Base-by-base conservation (phyloP, 176 grass and related monocot genomes). In the Musa acuminata region DNA sequence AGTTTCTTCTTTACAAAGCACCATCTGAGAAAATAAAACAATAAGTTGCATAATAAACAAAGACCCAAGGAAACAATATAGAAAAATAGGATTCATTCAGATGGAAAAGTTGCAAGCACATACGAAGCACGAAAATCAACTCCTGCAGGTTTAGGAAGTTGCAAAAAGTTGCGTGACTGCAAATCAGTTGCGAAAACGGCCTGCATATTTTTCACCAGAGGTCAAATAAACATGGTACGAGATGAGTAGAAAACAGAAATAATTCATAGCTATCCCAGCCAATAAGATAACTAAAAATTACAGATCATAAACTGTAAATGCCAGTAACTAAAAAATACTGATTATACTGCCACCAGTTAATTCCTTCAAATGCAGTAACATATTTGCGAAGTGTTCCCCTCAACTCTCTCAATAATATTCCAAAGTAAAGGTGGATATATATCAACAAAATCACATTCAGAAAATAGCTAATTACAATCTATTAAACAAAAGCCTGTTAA, bases 61-160 rank as follows among this genome's bases (percentile, higher is more conserved):
- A 13, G 24, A 35, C 13, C 21, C 14, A 50, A 51, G 26, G 57
- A 13, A 76, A 63, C 3, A 76, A 50, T 76, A 2, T 48, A 54
- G 24, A n/a, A 63, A 17, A 25, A 51, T 21, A 62, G 14, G 13
- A 58, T 52, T 16, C 24, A 80, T 49, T 52, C 29, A 57, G 55
- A 72, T 52, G 51, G 27, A 77, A 21, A 80, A 69, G 53, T 57
- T 9, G 79, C 11, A 88, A 78, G 19, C 72, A 83, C 87, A 66
- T 98, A 93, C 94, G 94, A 93, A 72, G 94, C 94, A 78, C 94
- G 94, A 13, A 98, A 98, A 80, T 98, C 94, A 20, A 98, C 94
- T 85, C 94, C 94, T 71, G 88, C 82, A 71, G 94, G 89, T 69
- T 91, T 98, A 78, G 94, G 94, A 67, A 98, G 94, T 60, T 80